phyloP scores from a whole-genome alignment of 371 early-diverging fungal genomes.

The Apophysomyces variabilis region DNA sequence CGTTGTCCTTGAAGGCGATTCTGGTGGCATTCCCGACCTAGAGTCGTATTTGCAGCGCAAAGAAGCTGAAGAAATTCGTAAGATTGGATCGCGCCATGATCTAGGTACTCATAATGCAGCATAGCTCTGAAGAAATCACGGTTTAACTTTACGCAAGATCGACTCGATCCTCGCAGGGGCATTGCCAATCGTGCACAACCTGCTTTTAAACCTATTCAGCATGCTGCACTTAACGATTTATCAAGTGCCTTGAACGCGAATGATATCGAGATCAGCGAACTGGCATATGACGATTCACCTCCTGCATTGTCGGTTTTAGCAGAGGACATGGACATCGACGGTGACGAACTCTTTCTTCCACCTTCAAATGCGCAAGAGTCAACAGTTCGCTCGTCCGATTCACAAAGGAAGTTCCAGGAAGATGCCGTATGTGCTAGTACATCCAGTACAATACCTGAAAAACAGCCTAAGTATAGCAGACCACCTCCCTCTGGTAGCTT shows the following conservation, averaged over 20 bases:
- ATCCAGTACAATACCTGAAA: neutral
- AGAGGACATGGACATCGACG: constrained; percentile 15
- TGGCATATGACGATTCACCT: constrained; percentile 6
- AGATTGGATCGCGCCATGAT: neutral
- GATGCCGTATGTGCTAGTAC: neutral
- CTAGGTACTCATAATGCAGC: neutral
- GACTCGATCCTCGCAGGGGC: neutral
- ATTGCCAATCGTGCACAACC: neutral
- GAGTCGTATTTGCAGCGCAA: neutral
- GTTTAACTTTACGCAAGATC: neutral
- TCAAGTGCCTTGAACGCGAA: neutral
- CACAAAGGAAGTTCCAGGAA: neutral
- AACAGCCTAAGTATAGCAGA: constrained; percentile 7
- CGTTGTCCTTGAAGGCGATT: neutral
- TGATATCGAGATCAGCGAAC: constrained; percentile 3
- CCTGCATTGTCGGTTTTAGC: neutral
- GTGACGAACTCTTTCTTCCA: neutral
- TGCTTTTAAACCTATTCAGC: constrained; percentile 12
- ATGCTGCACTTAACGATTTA: neutral
- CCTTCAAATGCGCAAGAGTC: neutral
- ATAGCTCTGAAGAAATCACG: neutral
- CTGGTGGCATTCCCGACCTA: neutral
- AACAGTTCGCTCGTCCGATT: neutral
- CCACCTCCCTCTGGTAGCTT: constrained; percentile 29
- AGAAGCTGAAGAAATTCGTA: neutral